Conservation (phyloP, 2,329 filamentous ascomycete species). For the Zalaria obscura region DNA sequence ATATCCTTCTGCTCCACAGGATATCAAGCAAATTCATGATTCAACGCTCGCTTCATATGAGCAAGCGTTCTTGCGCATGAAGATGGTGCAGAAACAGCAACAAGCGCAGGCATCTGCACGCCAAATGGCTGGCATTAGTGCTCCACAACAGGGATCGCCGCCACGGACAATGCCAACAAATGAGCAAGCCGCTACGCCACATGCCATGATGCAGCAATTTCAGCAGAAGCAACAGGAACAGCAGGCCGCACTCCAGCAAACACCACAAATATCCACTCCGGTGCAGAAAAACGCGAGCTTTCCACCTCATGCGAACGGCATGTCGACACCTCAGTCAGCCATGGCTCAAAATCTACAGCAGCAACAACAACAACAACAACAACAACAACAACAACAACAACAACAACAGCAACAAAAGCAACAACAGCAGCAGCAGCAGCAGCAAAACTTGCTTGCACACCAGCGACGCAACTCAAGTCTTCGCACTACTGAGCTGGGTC, state of each 20-base stretch:
- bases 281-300: constrained; percentile 7
- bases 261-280: constrained; percentile 6
- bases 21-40: constrained; percentile 61
- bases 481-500: constrained; percentile 4
- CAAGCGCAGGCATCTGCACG: constrained; percentile 20
- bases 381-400: constrained; percentile 1
- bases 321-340: not conserved
- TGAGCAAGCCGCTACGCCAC: constrained; percentile 4
- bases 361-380: constrained; percentile 3
- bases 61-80: constrained; percentile 46
- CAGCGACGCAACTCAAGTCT: constrained; percentile 15
- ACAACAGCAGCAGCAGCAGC: constrained; percentile 6
- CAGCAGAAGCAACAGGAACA: constrained; percentile 15
- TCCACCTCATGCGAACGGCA: not conserved
- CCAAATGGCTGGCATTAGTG: constrained; percentile 24
- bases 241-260: constrained; percentile 7
- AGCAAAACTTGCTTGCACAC: constrained; percentile 13
- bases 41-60: constrained; percentile 67
- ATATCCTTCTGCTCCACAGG: constrained; percentile 48
- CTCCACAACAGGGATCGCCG: constrained; percentile 17
- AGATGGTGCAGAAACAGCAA: constrained; percentile 24
- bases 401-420: constrained; percentile 7
- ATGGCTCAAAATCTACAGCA: constrained; percentile 3
- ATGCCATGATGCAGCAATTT: constrained; percentile 15
- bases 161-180: constrained; percentile 7